Conservation (phyloP, 2,329 filamentous ascomycete genomes). For the Ascochyta fabae region DNA sequence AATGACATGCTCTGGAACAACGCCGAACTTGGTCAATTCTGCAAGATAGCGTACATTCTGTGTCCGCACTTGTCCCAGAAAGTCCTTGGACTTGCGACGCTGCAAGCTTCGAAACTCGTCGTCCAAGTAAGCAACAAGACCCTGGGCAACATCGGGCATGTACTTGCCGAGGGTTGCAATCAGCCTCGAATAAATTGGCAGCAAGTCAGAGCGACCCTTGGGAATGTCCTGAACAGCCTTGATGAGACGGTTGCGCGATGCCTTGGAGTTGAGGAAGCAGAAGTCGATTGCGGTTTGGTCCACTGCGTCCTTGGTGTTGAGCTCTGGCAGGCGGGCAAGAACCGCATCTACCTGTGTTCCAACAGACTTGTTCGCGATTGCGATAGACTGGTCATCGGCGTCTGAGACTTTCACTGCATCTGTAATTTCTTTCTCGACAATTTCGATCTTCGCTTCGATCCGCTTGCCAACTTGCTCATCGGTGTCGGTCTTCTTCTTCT, state of each 20-base stretch:
- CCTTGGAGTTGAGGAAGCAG: constrained; percentile 97
- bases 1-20: constrained; percentile 97
- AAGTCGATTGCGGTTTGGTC: constrained; percentile 96
- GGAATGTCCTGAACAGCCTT: constrained; percentile 94
- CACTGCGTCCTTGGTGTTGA: constrained; percentile 88
- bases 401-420: constrained; percentile 60
- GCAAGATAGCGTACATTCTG: constrained; percentile 97
- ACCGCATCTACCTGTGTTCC: constrained; percentile 95
- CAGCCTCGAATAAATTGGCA: constrained; percentile 90
- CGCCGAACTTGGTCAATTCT: constrained; percentile 96
- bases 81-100: constrained; percentile 96
- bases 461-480: constrained; percentile 87
- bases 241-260: constrained; percentile 89
- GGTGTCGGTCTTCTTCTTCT: constrained; percentile 85
- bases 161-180: constrained; percentile 93
- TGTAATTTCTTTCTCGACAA: constrained; percentile 51
- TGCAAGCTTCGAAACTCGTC: constrained; percentile 97
- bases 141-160: constrained; percentile 92
- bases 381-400: constrained; percentile 83
- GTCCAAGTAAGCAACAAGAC: constrained; percentile 88
- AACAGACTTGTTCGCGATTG: constrained; percentile 96
- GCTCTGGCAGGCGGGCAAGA: constrained; percentile 83
- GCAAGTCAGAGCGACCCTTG: constrained; percentile 87
- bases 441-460: constrained; percentile 55
- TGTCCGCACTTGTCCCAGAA: constrained; percentile 89